Conservation (phyloP, 768 basidiomycete species). For the Lactarius evosmus region DNA sequence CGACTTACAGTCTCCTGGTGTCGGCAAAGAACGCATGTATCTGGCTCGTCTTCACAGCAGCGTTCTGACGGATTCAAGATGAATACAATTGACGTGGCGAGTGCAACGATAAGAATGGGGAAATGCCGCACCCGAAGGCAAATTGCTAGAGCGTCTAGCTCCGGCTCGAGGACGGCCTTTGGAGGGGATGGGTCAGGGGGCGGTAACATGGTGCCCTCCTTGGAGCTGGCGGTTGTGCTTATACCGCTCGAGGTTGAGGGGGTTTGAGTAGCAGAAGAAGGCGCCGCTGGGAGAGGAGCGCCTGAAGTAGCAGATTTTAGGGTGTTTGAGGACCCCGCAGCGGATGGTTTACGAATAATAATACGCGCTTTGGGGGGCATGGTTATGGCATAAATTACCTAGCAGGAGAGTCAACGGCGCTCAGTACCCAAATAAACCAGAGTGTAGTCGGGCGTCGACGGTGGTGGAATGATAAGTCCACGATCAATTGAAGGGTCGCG, state of each 20-base stretch:
- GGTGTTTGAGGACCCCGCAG: constrained; percentile 5
- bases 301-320: constrained; percentile 8
- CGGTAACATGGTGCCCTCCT: constrained; percentile 49
- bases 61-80: constrained; percentile 40
- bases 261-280: constrained; percentile 29
- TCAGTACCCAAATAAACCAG: background rate
- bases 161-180: constrained; percentile 54
- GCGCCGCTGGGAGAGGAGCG: constrained; percentile 29
- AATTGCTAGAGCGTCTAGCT: constrained; percentile 53
- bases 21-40: constrained; percentile 69
- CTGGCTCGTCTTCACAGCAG: constrained; percentile 67
- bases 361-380: constrained; percentile 49
- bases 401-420: background rate
- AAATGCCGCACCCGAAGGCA: constrained; percentile 52
- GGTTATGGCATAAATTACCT: constrained; percentile 14
- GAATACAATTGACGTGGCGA: background rate
- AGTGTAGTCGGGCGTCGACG: background rate
- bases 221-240: background rate
- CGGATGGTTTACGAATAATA: constrained; percentile 36
- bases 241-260: background rate
- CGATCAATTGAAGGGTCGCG: background rate
- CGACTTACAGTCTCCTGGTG: constrained; percentile 58
- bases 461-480: background rate
- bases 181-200: constrained; percentile 44
- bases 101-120: background rate